These are phyloP conservation scores for Aspergillus ruber DNA, from an alignment of 2,329 filamentous ascomycete genomes.

Conservation along the genomic window DNA sequence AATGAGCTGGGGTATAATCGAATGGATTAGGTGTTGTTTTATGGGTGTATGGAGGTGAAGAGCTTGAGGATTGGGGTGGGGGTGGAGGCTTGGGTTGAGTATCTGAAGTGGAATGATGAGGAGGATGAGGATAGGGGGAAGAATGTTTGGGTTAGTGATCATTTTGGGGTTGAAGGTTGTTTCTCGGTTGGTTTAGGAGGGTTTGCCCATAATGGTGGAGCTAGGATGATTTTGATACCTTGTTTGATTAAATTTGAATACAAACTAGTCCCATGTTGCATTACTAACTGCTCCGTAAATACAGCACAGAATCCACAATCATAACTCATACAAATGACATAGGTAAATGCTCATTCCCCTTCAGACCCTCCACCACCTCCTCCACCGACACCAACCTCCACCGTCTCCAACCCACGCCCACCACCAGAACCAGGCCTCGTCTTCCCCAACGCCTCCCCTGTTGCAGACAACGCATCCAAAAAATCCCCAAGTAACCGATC, in stretches of 20 bases:
- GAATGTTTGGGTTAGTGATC: constrained; percentile 47
- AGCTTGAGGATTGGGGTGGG: constrained; percentile 46
- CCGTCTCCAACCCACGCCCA: background rate
- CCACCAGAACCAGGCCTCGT: no score
- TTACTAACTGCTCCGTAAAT: no score
- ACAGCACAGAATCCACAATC: no score
- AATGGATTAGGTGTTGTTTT: constrained; percentile 51
- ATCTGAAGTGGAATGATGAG: background rate
- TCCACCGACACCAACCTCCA: background rate
- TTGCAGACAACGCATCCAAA: constrained; percentile 31
- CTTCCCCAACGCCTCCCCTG: constrained; percentile 26
- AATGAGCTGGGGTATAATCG: constrained; percentile 45
- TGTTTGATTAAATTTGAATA: background rate
- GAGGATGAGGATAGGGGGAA: constrained; percentile 30
- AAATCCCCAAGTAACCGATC: constrained; percentile 37
- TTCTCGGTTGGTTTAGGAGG: constrained; percentile 1
- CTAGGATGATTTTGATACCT: background rate
- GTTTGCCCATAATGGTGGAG: background rate
- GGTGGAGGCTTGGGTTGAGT: constrained; percentile 35
- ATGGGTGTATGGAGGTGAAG: constrained; percentile 26
- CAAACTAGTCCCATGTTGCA: no score
- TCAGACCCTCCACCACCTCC: background rate
- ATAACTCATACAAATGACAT: no score
- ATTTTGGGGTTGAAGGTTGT: constrained; percentile 41
- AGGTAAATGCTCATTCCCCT: no score